Conservation (phyloP, 352 stramenopile species). For the Thalassiosira sp. region DNA sequence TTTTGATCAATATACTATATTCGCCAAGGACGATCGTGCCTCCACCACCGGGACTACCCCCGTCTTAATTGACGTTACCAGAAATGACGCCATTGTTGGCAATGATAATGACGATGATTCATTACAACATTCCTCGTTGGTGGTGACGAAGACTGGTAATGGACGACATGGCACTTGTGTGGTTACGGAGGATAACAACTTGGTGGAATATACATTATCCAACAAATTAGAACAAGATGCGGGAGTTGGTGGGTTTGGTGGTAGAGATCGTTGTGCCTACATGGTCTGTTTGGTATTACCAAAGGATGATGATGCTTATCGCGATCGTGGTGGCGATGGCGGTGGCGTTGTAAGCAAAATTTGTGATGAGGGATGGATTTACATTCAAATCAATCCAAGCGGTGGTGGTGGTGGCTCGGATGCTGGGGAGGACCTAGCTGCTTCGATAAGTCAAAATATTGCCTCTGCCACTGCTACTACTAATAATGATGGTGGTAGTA, state of each 20-base stretch:
- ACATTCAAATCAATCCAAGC: background rate
- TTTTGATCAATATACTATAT: background rate
- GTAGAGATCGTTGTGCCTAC: conserved; percentile 15
- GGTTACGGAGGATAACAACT: conserved; percentile 8
- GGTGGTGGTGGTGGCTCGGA: conserved; percentile 10
- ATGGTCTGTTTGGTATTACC: conserved; percentile 16
- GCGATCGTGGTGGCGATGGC: background rate
- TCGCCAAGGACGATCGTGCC: conserved; percentile 23
- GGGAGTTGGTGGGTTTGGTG: conserved; percentile 5
- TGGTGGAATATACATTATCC: conserved; percentile 14
- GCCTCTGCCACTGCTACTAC: too few species aligned
- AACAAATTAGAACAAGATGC: too few species aligned
- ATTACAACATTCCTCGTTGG: too few species aligned
- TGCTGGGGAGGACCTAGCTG: too few species aligned
- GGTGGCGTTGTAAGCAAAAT: background rate
- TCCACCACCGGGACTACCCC: background rate
- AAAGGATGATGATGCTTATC: too few species aligned
- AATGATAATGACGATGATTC: too few species aligned
- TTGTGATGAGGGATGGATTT: conserved; percentile 24
- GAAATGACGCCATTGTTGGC: conserved; percentile 14
- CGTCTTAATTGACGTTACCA: conserved; percentile 14
- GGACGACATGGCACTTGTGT: conserved; percentile 8
- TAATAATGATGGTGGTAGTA: too few species aligned
- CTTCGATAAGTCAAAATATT: too few species aligned
- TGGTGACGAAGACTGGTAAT: background rate